phyloP scores from a whole-genome alignment of 805 yeast genomes.

The Pichia heedii region DNA sequence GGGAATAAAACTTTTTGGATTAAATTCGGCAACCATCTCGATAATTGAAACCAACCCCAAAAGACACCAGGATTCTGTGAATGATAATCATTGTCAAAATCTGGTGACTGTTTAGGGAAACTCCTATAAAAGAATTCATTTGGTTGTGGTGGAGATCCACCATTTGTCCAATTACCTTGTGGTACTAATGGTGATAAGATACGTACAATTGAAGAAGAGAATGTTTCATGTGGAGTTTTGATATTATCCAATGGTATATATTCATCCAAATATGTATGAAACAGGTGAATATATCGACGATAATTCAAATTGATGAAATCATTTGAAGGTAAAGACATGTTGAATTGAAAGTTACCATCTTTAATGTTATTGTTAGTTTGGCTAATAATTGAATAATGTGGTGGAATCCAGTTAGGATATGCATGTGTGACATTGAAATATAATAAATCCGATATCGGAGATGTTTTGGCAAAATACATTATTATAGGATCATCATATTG shows the following conservation, averaged over 20 bases:
- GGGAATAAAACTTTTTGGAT: constrained; percentile 8
- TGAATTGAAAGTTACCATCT: too few species aligned
- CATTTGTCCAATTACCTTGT: constrained; percentile 7
- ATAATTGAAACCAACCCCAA: constrained; percentile 10
- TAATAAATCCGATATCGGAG: constrained; percentile 1
- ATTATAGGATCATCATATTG: constrained; percentile 8
- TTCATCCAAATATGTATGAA: not conserved
- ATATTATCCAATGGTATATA: not conserved
- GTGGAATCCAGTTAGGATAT: constrained; percentile 7
- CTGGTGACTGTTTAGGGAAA: constrained; percentile 8
- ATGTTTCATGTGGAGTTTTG: not conserved
- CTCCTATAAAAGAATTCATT: constrained; percentile 7
- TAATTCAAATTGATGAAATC: not conserved
- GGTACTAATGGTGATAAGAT: constrained; percentile 7
- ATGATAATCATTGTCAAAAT: constrained; percentile 9
- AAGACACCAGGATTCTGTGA: constrained; percentile 7
- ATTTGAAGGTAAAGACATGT: not conserved
- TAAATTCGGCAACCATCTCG: constrained; percentile 8
- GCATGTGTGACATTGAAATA: constrained; percentile 3
- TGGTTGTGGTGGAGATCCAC: constrained; percentile 6
- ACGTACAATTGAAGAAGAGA: not conserved
- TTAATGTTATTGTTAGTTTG: not conserved
- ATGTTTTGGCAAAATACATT: not conserved
- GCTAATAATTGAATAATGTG: not conserved
- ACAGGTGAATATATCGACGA: constrained; percentile 1